Conservation (phyloP, 371 early-diverging fungal species). For the Mucor indicus region DNA sequence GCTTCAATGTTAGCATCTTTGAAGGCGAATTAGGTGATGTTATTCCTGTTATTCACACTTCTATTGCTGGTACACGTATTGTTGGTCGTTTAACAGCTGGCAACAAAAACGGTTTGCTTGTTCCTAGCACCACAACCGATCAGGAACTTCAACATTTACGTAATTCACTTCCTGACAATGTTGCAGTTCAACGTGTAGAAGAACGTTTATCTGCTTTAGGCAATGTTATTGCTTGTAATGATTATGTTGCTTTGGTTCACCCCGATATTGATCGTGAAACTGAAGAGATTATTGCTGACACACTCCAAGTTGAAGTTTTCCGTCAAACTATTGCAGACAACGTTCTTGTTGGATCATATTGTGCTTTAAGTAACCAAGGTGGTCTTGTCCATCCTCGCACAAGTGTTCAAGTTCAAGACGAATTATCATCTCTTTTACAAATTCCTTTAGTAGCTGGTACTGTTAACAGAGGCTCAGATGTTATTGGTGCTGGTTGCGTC, state of each 20-base stretch:
- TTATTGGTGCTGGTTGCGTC: slow-evolving; percentile 97
- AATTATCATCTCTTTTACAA: slow-evolving; percentile 96
- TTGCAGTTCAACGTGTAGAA: slow-evolving; percentile 96
- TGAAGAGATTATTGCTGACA: slow-evolving; percentile 98
- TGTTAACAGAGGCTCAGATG: slow-evolving; percentile 98
- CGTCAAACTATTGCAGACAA: slow-evolving; percentile 98
- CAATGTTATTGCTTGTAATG: slow-evolving; percentile 99
- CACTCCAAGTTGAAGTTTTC: slow-evolving; percentile 98
- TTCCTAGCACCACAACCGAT: slow-evolving; percentile 98
- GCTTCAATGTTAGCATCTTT: slow-evolving; percentile 69
- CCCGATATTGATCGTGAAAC: slow-evolving; percentile 99
- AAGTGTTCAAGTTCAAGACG: slow-evolving; percentile 96
- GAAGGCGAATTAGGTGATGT: slow-evolving; percentile 94
- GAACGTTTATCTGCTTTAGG: slow-evolving; percentile 99
- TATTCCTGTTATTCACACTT: slow-evolving; percentile 98
- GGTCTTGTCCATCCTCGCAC: slow-evolving; percentile 98
- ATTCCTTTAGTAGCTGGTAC: slow-evolving; percentile 99
- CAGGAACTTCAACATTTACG: slow-evolving; percentile 99
- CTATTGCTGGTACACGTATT: slow-evolving; percentile 98
- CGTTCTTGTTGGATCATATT: slow-evolving; percentile 98
- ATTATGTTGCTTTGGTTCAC: slow-evolving; percentile 99
- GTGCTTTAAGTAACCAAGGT: slow-evolving; percentile 97
- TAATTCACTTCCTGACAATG: slow-evolving; percentile 95
- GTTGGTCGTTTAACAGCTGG: slow-evolving; percentile 95
- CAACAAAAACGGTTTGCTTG: slow-evolving; percentile 96